These are phyloP conservation scores for Globisporangium paddicum DNA, from an alignment of 352 stramenopile genomes.

Conservation along the genomic window DNA sequence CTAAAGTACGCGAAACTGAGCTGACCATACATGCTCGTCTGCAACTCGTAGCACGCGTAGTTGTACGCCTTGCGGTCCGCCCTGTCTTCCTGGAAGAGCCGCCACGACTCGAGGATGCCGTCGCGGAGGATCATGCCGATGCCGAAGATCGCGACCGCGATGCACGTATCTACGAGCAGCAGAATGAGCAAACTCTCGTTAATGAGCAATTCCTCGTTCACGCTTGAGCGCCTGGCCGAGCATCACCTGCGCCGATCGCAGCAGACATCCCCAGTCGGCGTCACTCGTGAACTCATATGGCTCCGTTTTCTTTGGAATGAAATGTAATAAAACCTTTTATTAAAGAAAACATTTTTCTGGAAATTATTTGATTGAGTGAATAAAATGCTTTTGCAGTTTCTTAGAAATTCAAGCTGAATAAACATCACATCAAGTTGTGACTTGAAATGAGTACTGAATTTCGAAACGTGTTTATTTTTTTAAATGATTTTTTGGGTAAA, in stretches of 20 bases:
- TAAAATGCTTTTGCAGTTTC: too few relatives aligned
- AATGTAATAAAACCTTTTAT: too few relatives aligned
- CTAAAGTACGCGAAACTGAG: slow-evolving; percentile 45
- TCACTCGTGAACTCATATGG: slow-evolving; percentile 89
- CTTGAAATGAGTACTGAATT: too few relatives aligned
- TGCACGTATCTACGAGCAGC: slow-evolving; percentile 58
- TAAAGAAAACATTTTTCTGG: too few relatives aligned
- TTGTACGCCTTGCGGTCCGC: slow-evolving; percentile 50
- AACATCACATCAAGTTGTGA: too few relatives aligned
- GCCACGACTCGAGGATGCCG: slow-evolving; percentile 37
- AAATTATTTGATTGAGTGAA: too few relatives aligned
- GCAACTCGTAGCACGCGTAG: slow-evolving; percentile 46
- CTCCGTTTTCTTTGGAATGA: too few relatives aligned
- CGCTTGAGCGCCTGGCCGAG: slow-evolving; percentile 87
- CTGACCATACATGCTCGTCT: slow-evolving; percentile 30
- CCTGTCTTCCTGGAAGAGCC: slow-evolving; percentile 34
- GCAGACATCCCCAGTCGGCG: slow-evolving; percentile 95
- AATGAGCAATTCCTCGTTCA: slow-evolving; percentile 60
- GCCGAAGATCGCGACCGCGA: slow-evolving; percentile 57
- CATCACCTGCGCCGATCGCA: slow-evolving; percentile 94
- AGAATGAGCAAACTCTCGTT: slow-evolving; percentile 54
- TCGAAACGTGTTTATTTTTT: too few relatives aligned
- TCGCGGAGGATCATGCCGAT: slow-evolving; percentile 58
- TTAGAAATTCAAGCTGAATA: too few relatives aligned
- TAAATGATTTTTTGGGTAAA: too few relatives aligned